Base-by-base conservation (phyloP, 1,139 yeast genomes). In the Candida sojae region DNA sequence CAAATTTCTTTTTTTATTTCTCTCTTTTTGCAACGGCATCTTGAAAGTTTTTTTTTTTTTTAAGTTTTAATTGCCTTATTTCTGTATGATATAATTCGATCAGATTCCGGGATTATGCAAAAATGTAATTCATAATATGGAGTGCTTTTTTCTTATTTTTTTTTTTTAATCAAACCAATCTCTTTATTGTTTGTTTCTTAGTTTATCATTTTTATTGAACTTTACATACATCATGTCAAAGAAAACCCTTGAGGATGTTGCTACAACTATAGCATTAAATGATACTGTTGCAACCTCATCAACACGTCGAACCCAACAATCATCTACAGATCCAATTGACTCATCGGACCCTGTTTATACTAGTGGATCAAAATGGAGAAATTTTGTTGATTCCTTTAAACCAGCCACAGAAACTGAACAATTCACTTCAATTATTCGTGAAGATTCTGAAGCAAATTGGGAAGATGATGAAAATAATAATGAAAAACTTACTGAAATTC, bases 341-440 rank as follows among this genome's bases (percentile, higher is more conserved):
- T 33, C 36, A 17, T 33, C 36, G 10, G 37, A 17, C n/a, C 23
- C 37, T 11, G 26, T 6, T 25, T 10, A n/a, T 25, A 25, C 8
- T 7, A 6, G 48, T 5, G 59, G 34, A 6, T 42, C 63, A 26
- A 67, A 62, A 61, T 72, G 77, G 77, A 70, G 63, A 49, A 53
- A 60, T 12, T 72, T 73, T 51, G 67, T 66, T 49, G 75, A 73
- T 51, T 71, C 77, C 6, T 73, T 73, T 60, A 70, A 65, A 52
- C 63, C 71, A 23, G 64, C 64, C n/a, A 52, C 53, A n/a, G 62
- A 58, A 23, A 45, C 52, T 4, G 64, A 58, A 42, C 42, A 55
- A 38, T 51, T 56, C 42, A 43, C 52, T 26, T 48, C 35, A 6
- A 11, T 29, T 17, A 33, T 36, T 29, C 38, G 23, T n/a, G 43